A percentile compares a stretch with the other conserved stretches of the same genome.
phyloP scores from a whole-genome alignment of 2,329 filamentous ascomycete genomes.

The Mariannaea sp. region DNA sequence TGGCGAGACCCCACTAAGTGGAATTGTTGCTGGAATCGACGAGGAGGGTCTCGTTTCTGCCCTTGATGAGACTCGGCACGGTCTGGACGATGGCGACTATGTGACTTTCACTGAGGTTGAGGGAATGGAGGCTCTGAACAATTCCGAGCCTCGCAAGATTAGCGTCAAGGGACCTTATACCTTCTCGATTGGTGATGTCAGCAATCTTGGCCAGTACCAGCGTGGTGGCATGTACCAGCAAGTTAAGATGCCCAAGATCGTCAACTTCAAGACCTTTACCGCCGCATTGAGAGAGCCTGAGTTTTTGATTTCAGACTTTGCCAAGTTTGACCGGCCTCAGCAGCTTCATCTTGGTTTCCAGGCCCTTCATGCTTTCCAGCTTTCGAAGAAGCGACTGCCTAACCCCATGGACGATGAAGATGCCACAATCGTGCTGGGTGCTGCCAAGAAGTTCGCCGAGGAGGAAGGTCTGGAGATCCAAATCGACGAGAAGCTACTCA shows the following conservation, averaged over 20 bases:
- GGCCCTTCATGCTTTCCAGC: conserved; percentile 84
- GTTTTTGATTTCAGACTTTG: conserved; percentile 90
- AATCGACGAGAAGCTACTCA: conserved; percentile 88
- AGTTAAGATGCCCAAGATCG: conserved; percentile 96
- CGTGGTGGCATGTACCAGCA: conserved; percentile 90
- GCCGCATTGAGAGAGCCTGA: conserved; percentile 84
- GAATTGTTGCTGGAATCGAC: conserved; percentile 89
- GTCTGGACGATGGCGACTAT: conserved; percentile 93
- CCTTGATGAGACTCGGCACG: conserved; percentile 91
- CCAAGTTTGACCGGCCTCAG: conserved; percentile 93
- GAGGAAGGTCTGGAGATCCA: conserved; percentile 71
- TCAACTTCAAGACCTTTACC: conserved; percentile 85
- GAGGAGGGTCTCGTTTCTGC: conserved; percentile 91
- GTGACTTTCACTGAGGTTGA: conserved; percentile 93
- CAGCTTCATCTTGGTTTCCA: conserved; percentile 93
- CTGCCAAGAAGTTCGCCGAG: conserved; percentile 74
- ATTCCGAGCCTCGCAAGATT: conserved; percentile 82
- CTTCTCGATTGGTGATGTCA: conserved; percentile 95
- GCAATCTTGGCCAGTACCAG: conserved; percentile 82
- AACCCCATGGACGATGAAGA: conserved; percentile 84
- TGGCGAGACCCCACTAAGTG: conserved; percentile 83
- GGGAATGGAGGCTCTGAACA: conserved; percentile 89
- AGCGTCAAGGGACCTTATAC: conserved; percentile 96
- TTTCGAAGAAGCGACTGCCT: conserved; percentile 75
- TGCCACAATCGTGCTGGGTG: conserved; percentile 75